Base-by-base conservation (phyloP, 257 asterid genomes). In the Misopates orontium region DNA sequence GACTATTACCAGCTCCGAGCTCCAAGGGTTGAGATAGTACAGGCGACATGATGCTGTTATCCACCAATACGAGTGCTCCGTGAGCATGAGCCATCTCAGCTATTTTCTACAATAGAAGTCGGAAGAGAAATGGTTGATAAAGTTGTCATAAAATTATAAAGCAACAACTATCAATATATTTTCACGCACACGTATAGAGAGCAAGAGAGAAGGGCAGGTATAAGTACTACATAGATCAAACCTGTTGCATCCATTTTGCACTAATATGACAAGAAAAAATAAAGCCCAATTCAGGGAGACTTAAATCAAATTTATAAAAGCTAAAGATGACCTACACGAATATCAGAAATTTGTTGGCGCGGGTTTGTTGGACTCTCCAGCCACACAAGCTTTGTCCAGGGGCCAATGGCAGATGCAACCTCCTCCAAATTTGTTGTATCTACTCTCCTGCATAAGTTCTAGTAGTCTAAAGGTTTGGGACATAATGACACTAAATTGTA, bases 301-400 rank as follows among this genome's bases (percentile, higher is more conserved):
- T 52, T 24, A 39, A 13, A 22, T 56, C 22, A 44, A 14, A 20
- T 5, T 24, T 24, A 21, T 20, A 15, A 39, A 67, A 58, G 39
- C 23, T 44, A 44, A 68, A 19, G 9, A 40, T 21, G 59, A 71
- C 88, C 39, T 75, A 93, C 96, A 68, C 84, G 87, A 74, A 93
- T 87, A 72, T 93, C 96, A 55, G 91, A 83, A 66, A 93, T 83
- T 78, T 85, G 96, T 69, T 87, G 97, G 44, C 97, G 95, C 17
- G 99, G 99, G 76, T 93, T 93, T 55, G 97, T 93, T 60, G 99
- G 99, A 71, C 95, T 90, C 77, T 93, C 99, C 80, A 93, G 78
- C 99, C 99, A 93, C 65, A 93, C 92, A 58, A 93, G 96, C 82
- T 93, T 90, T 10, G 99, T 90, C 75, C 41, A 19, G 31, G 91